phyloP scores from a whole-genome alignment of 257 asterid species.

The Ilex aquifolium region DNA sequence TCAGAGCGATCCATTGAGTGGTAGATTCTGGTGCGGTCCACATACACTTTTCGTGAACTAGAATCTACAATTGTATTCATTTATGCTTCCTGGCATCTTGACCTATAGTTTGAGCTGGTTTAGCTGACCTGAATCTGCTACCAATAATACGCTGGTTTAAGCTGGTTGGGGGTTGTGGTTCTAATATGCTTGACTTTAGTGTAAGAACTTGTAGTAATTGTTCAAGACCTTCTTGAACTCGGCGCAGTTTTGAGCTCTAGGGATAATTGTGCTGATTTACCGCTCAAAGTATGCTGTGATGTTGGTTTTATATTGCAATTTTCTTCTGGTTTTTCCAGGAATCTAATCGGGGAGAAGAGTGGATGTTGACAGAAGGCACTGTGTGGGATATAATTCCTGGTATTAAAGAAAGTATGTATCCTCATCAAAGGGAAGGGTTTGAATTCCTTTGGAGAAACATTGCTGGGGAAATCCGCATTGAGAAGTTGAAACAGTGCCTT shows the following conservation, averaged over 20 bases:
- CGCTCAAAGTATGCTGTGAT: neutral
- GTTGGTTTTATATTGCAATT: no score
- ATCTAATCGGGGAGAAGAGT: neutral
- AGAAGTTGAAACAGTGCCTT: constrained; percentile 29
- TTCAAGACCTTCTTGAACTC: neutral
- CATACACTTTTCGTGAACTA: no score
- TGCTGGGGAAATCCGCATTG: constrained; percentile 45
- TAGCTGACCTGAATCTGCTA: no score
- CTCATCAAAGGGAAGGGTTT: constrained; percentile 65
- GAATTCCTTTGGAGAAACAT: constrained; percentile 59
- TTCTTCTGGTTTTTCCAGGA: neutral
- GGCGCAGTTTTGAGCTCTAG: neutral
- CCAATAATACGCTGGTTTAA: no score
- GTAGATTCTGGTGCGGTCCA: neutral
- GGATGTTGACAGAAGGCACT: constrained; percentile 20
- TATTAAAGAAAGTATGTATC: constrained; percentile 30
- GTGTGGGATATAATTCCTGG: constrained; percentile 51
- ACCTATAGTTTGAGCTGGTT: no score
- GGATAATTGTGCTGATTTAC: no score
- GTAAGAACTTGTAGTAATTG: neutral
- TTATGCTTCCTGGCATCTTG: no score
- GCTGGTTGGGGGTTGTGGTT: no score
- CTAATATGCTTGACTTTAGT: neutral
- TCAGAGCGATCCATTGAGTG: neutral
- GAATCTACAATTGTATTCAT: no score